phyloP scores from a whole-genome alignment of 768 basidiomycete species.

The Phlebiopsis gigantea region DNA sequence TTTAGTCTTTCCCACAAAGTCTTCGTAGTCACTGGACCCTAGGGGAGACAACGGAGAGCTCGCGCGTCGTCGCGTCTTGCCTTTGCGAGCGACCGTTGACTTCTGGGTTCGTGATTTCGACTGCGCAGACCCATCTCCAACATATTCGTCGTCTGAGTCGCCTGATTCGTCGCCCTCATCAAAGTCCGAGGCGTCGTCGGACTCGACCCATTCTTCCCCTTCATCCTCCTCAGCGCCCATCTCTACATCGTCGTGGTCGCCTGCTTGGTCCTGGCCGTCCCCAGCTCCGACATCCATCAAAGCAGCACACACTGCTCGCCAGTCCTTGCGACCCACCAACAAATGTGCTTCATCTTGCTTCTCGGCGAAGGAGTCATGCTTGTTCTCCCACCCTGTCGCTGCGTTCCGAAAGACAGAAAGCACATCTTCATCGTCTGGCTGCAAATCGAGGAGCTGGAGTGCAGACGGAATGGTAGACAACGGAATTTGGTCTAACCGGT shows the following conservation, averaged over 20 bases:
- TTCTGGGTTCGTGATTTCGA: constrained; percentile 6
- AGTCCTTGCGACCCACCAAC: constrained; percentile 60
- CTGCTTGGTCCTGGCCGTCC: constrained; percentile 23
- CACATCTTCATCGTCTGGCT: constrained; percentile 61
- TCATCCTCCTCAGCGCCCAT: constrained; percentile 17
- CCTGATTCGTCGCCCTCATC: constrained; percentile 13
- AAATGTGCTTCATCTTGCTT: constrained; percentile 21
- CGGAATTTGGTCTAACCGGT: constrained; percentile 37
- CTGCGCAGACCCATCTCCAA: constrained; percentile 18
- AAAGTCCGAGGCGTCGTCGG: constrained; percentile 6
- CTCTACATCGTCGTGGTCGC: constrained; percentile 23
- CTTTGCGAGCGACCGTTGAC: constrained; percentile 1
- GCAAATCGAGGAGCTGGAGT: constrained; percentile 55
- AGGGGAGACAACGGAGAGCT: background rate
- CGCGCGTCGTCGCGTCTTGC: background rate
- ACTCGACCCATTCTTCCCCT: constrained; percentile 23
- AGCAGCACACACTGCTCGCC: constrained; percentile 76
- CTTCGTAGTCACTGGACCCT: background rate
- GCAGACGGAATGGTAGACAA: constrained; percentile 56
- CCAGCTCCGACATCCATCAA: constrained; percentile 38
- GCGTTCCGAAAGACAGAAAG: constrained; percentile 72
- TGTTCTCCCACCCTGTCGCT: constrained; percentile 59
- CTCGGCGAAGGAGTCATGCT: constrained; percentile 10
- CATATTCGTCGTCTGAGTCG: constrained; percentile 29
- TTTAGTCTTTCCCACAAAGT: background rate